phyloP scores from a whole-genome alignment of 2,329 filamentous ascomycete genomes.

The Colletotrichum scovillei region DNA sequence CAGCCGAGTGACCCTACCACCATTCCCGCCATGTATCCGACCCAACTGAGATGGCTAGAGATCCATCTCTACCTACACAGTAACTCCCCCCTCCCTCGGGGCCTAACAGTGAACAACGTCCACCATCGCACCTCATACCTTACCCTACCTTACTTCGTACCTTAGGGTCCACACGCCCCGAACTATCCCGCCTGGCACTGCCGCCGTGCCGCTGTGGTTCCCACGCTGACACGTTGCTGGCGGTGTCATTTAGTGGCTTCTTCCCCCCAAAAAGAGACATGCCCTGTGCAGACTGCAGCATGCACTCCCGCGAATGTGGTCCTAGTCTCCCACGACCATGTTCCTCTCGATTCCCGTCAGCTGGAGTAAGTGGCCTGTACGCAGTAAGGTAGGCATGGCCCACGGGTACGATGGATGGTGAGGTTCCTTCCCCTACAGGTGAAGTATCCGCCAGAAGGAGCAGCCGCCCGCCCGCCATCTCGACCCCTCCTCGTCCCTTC shows the following conservation, averaged over 20 bases:
- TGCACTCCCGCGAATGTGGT: constrained; percentile 21
- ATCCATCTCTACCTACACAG: not conserved
- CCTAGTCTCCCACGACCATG: not conserved
- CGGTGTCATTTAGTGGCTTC: not conserved
- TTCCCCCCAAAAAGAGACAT: not conserved
- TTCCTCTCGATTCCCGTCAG: not conserved
- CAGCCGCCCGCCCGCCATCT: not conserved
- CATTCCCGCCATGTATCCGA: not conserved
- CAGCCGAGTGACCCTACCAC: not conserved
- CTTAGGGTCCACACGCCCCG: not conserved
- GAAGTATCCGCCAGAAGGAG: not conserved
- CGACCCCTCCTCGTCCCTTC: constrained; percentile 4
- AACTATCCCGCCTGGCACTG: not conserved
- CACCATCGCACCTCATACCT: not conserved
- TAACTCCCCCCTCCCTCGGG: not conserved
- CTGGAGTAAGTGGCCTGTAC: not conserved
- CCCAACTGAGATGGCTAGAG: not conserved
- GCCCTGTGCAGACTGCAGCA: constrained; percentile 16
- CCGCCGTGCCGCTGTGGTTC: not conserved
- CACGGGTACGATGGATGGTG: too few relatives aligned
- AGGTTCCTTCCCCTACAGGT: not conserved
- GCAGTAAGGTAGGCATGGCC: too few relatives aligned
- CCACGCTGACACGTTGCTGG: not conserved
- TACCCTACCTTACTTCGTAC: not conserved
- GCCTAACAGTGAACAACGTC: constrained; percentile 3